Conservation (phyloP, 805 yeast species). For the Starmerella bombi region DNA sequence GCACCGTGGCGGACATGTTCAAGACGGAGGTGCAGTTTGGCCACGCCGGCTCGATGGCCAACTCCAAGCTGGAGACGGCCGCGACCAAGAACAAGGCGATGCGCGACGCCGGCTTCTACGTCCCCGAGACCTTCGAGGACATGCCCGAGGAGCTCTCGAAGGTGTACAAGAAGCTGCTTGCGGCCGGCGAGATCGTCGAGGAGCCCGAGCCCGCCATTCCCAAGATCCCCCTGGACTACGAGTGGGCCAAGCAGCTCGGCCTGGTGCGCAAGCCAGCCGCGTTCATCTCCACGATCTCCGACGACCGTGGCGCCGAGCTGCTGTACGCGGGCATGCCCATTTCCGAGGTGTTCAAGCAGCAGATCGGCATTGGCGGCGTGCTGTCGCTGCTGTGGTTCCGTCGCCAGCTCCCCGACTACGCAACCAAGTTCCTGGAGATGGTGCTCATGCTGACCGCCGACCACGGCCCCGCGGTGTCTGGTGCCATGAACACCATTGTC, state of each 20-base stretch:
- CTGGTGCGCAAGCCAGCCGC: conserved; percentile 37
- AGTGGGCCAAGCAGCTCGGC: conserved; percentile 39
- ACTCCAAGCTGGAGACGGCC: conserved; percentile 59
- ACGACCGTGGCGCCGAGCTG: conserved; percentile 37
- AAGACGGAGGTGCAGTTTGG: conserved; percentile 50
- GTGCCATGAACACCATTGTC: conserved; percentile 38
- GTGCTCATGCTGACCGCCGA: conserved; percentile 39
- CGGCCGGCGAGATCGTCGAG: conserved; percentile 30
- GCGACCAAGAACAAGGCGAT: conserved; percentile 57
- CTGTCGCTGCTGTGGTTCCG: conserved; percentile 37
- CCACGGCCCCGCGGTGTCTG: conserved; percentile 37
- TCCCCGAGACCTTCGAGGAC: conserved; percentile 59
- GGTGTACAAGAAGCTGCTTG: conserved; percentile 68
- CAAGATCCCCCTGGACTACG: conserved; percentile 36
- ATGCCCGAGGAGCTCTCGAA: conserved; percentile 30
- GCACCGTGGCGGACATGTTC: conserved; percentile 59
- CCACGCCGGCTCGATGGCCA: conserved; percentile 60
- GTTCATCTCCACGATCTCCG: conserved; percentile 36
- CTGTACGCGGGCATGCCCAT: conserved; percentile 37
- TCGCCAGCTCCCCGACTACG: conserved; percentile 33
- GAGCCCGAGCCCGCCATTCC: conserved; percentile 35
- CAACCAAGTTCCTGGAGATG: conserved; percentile 36
- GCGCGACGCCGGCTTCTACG: conserved; percentile 85
- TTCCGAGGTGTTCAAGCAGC: conserved; percentile 36
- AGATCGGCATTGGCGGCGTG: conserved; percentile 37